Evolutionary conservation across 306 rosid species (phyloP).

Genomic region (Inga laurina): DNA sequence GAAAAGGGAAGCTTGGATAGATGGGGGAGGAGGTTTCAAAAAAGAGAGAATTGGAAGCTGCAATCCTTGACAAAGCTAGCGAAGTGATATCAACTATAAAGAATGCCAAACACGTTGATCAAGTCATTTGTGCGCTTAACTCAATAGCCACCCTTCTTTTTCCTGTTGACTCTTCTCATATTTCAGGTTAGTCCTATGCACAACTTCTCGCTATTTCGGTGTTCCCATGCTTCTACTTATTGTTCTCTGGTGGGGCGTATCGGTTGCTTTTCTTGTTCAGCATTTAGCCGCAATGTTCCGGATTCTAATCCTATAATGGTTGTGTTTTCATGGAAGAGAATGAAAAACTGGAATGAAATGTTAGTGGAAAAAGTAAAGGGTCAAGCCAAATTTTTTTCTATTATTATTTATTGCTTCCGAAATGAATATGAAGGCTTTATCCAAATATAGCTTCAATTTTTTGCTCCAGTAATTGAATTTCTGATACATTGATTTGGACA

Average conservation of each 20-base stretch:
- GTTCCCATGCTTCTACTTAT: conserved; percentile 14
- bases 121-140: conserved; percentile 73
- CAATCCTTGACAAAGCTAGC: conserved; percentile 52
- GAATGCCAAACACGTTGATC: conserved; percentile 73
- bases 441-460: not conserved
- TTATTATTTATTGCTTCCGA: not conserved
- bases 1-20: not conserved
- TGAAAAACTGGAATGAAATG: not conserved
- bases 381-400: not conserved
- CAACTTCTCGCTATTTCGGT: not conserved
- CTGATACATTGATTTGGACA: not conserved
- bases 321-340: not conserved
- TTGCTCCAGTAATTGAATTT: not conserved
- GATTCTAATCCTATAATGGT: not conserved
- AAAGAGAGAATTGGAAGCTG: conserved; percentile 52
- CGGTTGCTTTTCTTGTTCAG: conserved; percentile 4
- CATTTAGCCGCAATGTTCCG: not conserved
- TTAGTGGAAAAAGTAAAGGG: not conserved
- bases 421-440: not conserved
- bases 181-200: conserved; percentile 55
- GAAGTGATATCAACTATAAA: conserved; percentile 59
- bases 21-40: conserved; percentile 52
- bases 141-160: conserved; percentile 71
- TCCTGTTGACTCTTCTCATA: conserved; percentile 61
- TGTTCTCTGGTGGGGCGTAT: not conserved